Evolutionary conservation across 192 early-diverging fungal species (phyloP), one percentile per base, ranked within the genome.

Genomic region (Spinellus fusiger): DNA sequence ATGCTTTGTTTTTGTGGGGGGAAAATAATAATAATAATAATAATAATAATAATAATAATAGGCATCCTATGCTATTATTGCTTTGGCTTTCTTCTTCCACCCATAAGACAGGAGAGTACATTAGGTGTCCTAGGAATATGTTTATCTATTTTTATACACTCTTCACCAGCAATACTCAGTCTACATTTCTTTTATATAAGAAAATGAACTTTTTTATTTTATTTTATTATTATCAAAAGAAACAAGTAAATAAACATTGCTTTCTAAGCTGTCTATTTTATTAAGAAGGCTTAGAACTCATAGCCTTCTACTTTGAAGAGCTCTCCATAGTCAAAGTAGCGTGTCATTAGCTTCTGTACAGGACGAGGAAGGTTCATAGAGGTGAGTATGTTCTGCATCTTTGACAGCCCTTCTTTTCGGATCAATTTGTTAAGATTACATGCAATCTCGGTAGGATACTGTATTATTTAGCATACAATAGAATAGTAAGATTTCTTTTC

Each of bases 381-480:
- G 10, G 92, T 86, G 55, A 96, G 70, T 35, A 86, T 90, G 69
- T 98, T 92, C 58, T 89, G 87, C 32, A 99, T 90, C 69, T 97
- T 98, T 55, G 89, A 87, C 38, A 95, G 73, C 5, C 97, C 97
- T 63, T 97, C 92, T 40, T 72, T 78, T 47, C 82, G 74, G 56
- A 98, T 92, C 15, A 99, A 75, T 62, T 81, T 90, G 76, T 95
- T 91, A 31, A 99, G 59, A 49, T 84, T 86, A 52, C 81, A 71
- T n/a, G 89, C 84, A 23, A 98, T 84, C 5, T 89, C 86, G 20
- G 89, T 92, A 23, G 97, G 97, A 68, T 91, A 99, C 87, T 89
- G 15, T 26, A 16, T 27, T 29, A 16, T 12, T 15, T 16, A 38
- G 23, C 13, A 50, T 28, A 60, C 8, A 47, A 26, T 12, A 27